These are phyloP conservation scores for Yamadazyma tumulicola DNA, from an alignment of 805 yeast species.

Conservation along the genomic window DNA sequence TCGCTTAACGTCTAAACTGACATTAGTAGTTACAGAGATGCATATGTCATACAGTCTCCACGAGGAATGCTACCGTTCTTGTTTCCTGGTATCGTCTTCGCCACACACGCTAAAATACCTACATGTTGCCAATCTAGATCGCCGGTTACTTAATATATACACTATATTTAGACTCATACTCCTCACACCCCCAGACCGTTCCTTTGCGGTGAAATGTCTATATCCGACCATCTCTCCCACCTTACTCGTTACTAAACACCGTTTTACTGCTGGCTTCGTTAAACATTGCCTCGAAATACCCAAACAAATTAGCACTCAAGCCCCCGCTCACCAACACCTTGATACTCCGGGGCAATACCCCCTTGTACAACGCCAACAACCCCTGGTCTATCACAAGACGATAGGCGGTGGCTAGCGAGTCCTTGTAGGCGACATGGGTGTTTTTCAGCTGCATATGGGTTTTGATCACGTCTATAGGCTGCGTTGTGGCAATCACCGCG, in stretches of 20 bases:
- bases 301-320: slow-evolving; percentile 37
- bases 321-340: slow-evolving; percentile 41
- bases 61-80: too few relatives aligned
- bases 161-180: neutral
- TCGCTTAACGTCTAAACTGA: too few relatives aligned
- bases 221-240: too few relatives aligned
- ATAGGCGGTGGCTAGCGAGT: slow-evolving; percentile 50
- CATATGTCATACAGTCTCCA: too few relatives aligned
- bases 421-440: slow-evolving; percentile 54
- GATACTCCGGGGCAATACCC: slow-evolving; percentile 38
- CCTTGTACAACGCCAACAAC: slow-evolving; percentile 27
- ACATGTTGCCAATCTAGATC: too few relatives aligned
- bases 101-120: too few relatives aligned
- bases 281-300: slow-evolving; percentile 29
- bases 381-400: slow-evolving; percentile 31
- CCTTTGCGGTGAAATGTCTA: too few relatives aligned
- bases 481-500: slow-evolving; percentile 75
- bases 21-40: too few relatives aligned
- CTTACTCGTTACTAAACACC: slow-evolving; percentile 22
- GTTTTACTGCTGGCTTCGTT: slow-evolving; percentile 28
- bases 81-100: too few relatives aligned
- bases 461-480: slow-evolving; percentile 85
- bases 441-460: slow-evolving; percentile 81
- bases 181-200: too few relatives aligned
- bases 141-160: slow-evolving; percentile 1